These are phyloP conservation scores for Mucor sp. DNA, from an alignment of 371 early-diverging fungal genomes.

Conservation along the genomic window DNA sequence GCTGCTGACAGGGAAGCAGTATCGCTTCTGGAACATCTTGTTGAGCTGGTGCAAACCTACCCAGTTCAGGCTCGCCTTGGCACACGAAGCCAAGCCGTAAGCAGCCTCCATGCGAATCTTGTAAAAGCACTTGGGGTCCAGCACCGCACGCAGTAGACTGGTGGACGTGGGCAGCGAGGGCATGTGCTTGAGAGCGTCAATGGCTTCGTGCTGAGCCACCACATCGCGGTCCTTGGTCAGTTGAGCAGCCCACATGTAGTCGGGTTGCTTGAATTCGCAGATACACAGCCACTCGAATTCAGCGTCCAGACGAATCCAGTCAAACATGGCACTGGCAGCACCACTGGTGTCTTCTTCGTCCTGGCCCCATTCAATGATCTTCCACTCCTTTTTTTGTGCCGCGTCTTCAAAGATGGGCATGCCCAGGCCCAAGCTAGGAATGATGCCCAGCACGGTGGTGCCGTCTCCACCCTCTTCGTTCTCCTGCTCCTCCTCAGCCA, in stretches of 20 bases:
- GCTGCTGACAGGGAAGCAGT: slow-evolving; percentile 56
- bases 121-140: slow-evolving; percentile 88
- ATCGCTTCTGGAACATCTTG: slow-evolving; percentile 76
- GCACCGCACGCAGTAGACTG: slow-evolving; percentile 74
- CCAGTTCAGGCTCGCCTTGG: slow-evolving; percentile 57
- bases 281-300: slow-evolving; percentile 94
- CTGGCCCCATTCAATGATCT: slow-evolving; percentile 82
- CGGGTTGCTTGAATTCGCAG: slow-evolving; percentile 90
- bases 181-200: slow-evolving; percentile 63
- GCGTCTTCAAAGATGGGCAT: slow-evolving; percentile 77
- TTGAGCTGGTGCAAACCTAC: slow-evolving; percentile 77
- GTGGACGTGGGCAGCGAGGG: slow-evolving; percentile 76
- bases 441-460: slow-evolving; percentile 40
- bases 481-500: slow-evolving; percentile 67
- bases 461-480: slow-evolving; percentile 64
- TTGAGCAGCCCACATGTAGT: slow-evolving; percentile 97
- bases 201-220: slow-evolving; percentile 94
- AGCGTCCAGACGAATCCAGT: slow-evolving; percentile 97
- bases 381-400: slow-evolving; percentile 73
- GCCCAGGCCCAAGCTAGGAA: slow-evolving; percentile 61
- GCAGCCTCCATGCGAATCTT: slow-evolving; percentile 94
- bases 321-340: slow-evolving; percentile 79
- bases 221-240: slow-evolving; percentile 94
- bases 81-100: slow-evolving; percentile 79
- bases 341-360: slow-evolving; percentile 73